A percentile compares a stretch with the other conserved stretches of the same genome.
These are phyloP conservation scores for Gossypium davidsonii DNA, from an alignment of 441 rosid species.

Conservation along the genomic window DNA sequence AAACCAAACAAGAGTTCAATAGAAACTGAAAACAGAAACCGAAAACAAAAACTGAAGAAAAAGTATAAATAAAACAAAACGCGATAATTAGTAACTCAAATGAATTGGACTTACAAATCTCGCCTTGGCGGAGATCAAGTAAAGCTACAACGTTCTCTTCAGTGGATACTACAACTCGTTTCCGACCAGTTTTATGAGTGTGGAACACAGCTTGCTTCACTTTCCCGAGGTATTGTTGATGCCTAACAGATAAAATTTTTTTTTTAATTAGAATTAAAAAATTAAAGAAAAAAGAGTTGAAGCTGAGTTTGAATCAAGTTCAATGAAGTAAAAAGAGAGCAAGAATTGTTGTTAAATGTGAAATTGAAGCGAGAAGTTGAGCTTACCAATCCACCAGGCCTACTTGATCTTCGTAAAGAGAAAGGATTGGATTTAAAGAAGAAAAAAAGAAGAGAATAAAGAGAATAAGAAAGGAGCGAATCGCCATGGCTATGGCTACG, in stretches of 20 bases:
- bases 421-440: constrained; percentile 29
- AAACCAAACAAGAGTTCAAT: neutral
- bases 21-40: too few species aligned
- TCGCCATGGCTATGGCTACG: constrained; percentile 61
- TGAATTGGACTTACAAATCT: constrained; percentile 56
- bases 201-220: constrained; percentile 94
- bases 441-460: constrained; percentile 27
- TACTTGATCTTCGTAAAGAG: constrained; percentile 94
- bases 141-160: constrained; percentile 92
- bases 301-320: neutral
- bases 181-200: constrained; percentile 96
- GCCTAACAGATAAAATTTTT: constrained; percentile 44
- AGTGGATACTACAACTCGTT: constrained; percentile 89
- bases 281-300: neutral
- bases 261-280: neutral
- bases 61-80: neutral
- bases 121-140: constrained; percentile 91
- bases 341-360: too few species aligned
- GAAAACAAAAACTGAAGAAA: too few species aligned
- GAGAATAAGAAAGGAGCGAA: constrained; percentile 34
- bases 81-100: neutral
- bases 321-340: neutral
- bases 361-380: neutral
- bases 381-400: constrained; percentile 94
- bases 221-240: constrained; percentile 85